phyloP scores from a whole-genome alignment of 148 eudicot species.

The Fagopyrum esculentum region DNA sequence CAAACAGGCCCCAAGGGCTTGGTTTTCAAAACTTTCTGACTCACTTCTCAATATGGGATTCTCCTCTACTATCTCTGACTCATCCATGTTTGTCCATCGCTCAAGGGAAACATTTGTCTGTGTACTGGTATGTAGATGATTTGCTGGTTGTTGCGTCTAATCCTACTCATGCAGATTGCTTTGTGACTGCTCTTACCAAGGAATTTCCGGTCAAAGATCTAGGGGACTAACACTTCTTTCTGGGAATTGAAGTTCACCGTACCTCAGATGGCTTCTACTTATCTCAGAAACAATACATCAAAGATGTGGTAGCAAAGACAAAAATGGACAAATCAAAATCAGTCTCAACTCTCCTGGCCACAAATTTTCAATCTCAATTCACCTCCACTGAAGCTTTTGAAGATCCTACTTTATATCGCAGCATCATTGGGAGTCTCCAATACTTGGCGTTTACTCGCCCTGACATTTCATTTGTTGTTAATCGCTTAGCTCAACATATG shows the following conservation, averaged over 20 bases:
- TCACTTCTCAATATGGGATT: too few species aligned
- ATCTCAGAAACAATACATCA: background rate
- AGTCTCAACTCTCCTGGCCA: too few species aligned
- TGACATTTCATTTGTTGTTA: background rate
- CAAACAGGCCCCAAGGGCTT: too few species aligned
- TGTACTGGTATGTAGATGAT: background rate
- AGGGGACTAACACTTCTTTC: background rate
- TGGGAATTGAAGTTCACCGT: background rate
- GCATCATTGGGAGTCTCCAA: background rate
- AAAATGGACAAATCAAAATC: too few species aligned
- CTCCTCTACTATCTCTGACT: too few species aligned
- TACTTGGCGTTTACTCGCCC: background rate
- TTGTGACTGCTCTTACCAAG: background rate
- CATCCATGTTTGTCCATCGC: too few species aligned
- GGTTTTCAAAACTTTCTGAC: too few species aligned
- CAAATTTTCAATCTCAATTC: too few species aligned
- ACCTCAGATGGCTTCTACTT: background rate
- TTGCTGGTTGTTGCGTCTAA: background rate
- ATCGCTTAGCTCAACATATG: too few species aligned
- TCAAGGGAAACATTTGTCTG: too few species aligned
- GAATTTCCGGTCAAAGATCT: background rate
- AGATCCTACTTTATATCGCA: background rate
- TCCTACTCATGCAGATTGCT: background rate
- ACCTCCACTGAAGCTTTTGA: background rate
- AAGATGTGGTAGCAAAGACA: too few species aligned